These are phyloP conservation scores for Avena insularis DNA, from an alignment of 176 grass and related monocot species.

Conservation along the genomic window DNA sequence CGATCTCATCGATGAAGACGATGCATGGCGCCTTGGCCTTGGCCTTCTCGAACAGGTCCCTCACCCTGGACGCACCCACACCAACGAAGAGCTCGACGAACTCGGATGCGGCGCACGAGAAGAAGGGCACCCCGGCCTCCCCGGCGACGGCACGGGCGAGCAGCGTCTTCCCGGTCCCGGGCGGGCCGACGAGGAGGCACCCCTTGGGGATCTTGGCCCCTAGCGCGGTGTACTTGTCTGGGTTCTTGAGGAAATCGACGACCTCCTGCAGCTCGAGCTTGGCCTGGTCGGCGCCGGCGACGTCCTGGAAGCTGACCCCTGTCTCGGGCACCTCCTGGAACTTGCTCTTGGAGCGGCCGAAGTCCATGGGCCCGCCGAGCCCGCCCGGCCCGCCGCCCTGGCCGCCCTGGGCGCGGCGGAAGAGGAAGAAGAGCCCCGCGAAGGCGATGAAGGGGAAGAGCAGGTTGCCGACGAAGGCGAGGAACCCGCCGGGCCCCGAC, in stretches of 20 bases:
- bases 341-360: constrained; percentile 94
- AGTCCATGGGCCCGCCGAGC: constrained; percentile 96
- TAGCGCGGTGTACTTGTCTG: constrained; percentile 93
- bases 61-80: constrained; percentile 83
- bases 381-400: constrained; percentile 77
- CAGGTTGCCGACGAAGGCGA: constrained; percentile 84
- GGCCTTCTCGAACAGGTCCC: constrained; percentile 98
- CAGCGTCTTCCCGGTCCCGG: constrained; percentile 87
- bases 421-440: constrained; percentile 94
- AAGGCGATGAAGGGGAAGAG: constrained; percentile 94
- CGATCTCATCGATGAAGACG: constrained; percentile 97
- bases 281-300: constrained; percentile 95
- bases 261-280: constrained; percentile 99
- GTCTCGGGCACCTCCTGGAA: constrained; percentile 99
- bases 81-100: constrained; percentile 98
- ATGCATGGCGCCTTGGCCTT: constrained; percentile 98
- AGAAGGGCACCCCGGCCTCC: constrained; percentile 93
- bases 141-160: constrained; percentile 89
- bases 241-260: constrained; percentile 95
- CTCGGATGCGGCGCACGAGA: constrained; percentile 93
- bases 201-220: constrained; percentile 98
- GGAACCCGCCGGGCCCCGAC: constrained; percentile 44
- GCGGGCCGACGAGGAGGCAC: constrained; percentile 84
- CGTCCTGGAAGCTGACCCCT: constrained; percentile 76
- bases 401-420: constrained; percentile 88